Base-by-base conservation (phyloP, 106 monocot genomes). In the Alisma plantagoaquatica region DNA sequence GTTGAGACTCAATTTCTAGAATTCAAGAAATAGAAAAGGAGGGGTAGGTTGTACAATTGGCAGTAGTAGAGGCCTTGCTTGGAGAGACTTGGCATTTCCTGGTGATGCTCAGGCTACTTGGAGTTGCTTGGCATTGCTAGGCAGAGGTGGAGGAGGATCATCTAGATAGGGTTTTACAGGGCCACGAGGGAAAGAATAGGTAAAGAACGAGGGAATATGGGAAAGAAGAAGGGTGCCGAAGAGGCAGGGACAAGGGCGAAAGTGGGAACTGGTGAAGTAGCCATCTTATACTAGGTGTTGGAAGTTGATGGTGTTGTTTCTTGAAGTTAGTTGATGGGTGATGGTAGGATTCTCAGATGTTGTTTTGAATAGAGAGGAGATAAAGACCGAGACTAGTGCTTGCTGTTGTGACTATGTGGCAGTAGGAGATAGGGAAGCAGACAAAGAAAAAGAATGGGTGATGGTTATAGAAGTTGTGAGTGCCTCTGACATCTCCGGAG, bases 361-460 rank as follows among this genome's bases (percentile, higher is more conserved):
- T 18, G 54, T 31, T 28, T 31, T 28, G 17, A 21, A 33, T 3
- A 56, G 32, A 56, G 56, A 35, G 56, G 22, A 38, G 41, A 38
- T 35, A 38, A 33, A 24, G 56, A 16, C 35, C 10, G 49, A 50
- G 49, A 50, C 19, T 18, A 41, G 56, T 18, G 53, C n/a, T 20
- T 12, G 53, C 3, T n/a, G 27, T n/a, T 12, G 53, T 7, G 9
- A 4, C 29, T 30, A 31, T 18, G 56, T 17, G 27, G 19, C 19
- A 41, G 21, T 23, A 41, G 22, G n/a, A 2, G 0, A 28, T 35
- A 11, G 41, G 35, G 41, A 10, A 43, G 25, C 26, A 30, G 19
- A 12, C 10, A 30, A 43, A 4, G 43, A 24, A 27, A 27, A 43
- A 19, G 21, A 2, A 41, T 5, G 51, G 31, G 53, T 8, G 30